phyloP scores from a whole-genome alignment of 2,329 filamentous ascomycete genomes.

The Coniochaeta hoffmannii region DNA sequence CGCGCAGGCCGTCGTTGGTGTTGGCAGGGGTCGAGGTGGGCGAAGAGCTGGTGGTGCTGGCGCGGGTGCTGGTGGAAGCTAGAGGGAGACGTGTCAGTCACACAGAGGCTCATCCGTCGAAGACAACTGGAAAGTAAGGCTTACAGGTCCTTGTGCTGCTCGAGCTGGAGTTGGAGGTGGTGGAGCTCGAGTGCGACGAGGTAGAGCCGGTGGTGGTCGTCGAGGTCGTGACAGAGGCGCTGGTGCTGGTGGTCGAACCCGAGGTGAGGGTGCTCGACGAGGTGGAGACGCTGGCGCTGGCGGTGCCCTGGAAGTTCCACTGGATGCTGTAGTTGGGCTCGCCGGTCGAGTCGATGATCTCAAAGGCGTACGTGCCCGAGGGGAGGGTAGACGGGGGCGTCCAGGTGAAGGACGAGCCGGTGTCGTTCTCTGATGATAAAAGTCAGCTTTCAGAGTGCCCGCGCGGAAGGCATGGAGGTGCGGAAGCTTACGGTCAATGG shows the following conservation, averaged over 20 bases:
- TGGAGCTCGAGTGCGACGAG: too few relatives aligned
- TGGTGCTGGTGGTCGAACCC: constrained; percentile 7
- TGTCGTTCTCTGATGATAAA: constrained; percentile 21
- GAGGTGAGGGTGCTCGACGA: constrained; percentile 6
- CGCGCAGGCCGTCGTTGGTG: constrained; percentile 27
- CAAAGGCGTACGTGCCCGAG: constrained; percentile 35
- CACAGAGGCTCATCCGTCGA: background rate
- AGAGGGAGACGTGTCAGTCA: background rate
- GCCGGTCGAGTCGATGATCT: constrained; percentile 30
- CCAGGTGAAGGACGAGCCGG: constrained; percentile 30
- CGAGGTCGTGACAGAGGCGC: constrained; percentile 11
- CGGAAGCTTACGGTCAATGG: constrained; percentile 27
- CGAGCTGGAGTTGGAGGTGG: constrained; percentile 6
- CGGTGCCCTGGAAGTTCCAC: constrained; percentile 24
- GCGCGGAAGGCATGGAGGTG: background rate
- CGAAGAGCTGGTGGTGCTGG: constrained; percentile 14
- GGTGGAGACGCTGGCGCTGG: constrained; percentile 9
- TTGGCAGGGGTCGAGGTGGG: constrained; percentile 18
- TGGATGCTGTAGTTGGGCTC: constrained; percentile 35
- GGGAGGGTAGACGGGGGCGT: constrained; percentile 26
- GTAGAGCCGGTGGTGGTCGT: constrained; percentile 14
- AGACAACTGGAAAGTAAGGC: background rate
- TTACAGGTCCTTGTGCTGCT: background rate
- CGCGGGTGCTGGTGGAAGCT: constrained; percentile 6
- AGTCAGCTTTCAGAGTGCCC: background rate